Base-by-base conservation (phyloP, 225 moss, liverwort and hornwort species). In the Climacium dendroides region DNA sequence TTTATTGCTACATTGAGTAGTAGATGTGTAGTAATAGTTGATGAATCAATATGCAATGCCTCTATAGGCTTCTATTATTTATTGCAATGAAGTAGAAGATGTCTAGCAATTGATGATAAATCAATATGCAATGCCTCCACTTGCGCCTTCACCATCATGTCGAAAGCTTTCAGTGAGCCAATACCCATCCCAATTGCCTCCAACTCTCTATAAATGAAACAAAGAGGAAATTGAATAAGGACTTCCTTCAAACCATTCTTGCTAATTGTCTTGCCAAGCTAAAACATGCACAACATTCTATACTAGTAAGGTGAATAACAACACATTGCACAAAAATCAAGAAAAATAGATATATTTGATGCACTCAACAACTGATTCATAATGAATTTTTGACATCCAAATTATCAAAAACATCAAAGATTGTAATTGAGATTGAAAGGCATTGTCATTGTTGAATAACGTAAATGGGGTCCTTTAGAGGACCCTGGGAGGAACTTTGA, bases 111-210 rank as follows among this genome's bases (percentile, higher is more conserved):
- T 28, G 74, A 54, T 79, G n/a, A 60, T n/a, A 78, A 70, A 82
- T 92, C 74, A 97, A 86, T 99, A 99, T n/a, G 99, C 97, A 90
- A 99, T 96, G 74, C 98, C 93, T 78, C 97, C 95, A 88, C 93
- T 94, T 62, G 95, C 92, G 7, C 97, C 99, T 83, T 94, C 87
- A 50, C 96, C 97, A 83, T 99, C 99, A 20, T 94, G 97, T 83
- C 89, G 95, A 54, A 99, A 92, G 85, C 99, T 99, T 67, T 97
- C 95, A 53, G 99, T 97, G 53, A 99, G 96, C 99, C 97, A 99
- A 83, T 97, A 99, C 12, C 99, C 99, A 93, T 99, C 99, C 96
- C 99, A 99, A 78, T 94, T 97, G 86, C 97, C 99, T 74, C 99
- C 99, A 32, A 97, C 95, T 90, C 93, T 96, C 97, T 99, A 90